phyloP scores from a whole-genome alignment of 768 basidiomycete genomes.

The Lactarius psammicola region DNA sequence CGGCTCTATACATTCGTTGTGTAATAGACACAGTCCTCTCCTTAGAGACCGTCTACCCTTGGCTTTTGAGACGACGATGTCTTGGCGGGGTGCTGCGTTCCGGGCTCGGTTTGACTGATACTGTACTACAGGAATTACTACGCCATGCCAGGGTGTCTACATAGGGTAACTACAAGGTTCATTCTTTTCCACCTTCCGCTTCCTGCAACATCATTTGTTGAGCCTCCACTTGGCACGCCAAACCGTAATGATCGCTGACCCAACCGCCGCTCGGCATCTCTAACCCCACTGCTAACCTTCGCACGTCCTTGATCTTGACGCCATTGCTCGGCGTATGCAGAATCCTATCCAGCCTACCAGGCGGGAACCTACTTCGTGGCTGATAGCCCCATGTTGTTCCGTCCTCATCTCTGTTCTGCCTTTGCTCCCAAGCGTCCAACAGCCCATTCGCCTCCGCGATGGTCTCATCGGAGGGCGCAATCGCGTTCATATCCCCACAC shows the following conservation, averaged over 20 bases:
- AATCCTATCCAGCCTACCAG: constrained; percentile 64
- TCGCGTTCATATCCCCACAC: constrained; percentile 73
- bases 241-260: constrained; percentile 70
- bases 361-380: constrained; percentile 46
- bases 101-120: not conserved
- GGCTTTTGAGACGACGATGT: not conserved
- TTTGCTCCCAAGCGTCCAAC: constrained; percentile 55
- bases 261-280: constrained; percentile 45
- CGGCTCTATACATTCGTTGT: not conserved
- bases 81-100: not conserved
- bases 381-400: constrained; percentile 75
- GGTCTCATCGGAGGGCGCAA: constrained; percentile 45
- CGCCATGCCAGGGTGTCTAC: not conserved
- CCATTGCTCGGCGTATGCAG: constrained; percentile 52
- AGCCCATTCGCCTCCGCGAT: constrained; percentile 49
- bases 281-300: constrained; percentile 55
- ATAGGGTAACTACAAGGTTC: not conserved
- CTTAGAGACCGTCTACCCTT: not conserved
- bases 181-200: not conserved
- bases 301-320: constrained; percentile 52
- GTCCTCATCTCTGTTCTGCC: constrained; percentile 42
- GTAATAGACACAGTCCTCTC: not conserved
- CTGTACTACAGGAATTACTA: not conserved
- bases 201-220: not conserved
- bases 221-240: constrained; percentile 43